Base-by-base conservation (phyloP, 495 filamentous ascomycete genomes). In the Clohesyomyces aquaticus region DNA sequence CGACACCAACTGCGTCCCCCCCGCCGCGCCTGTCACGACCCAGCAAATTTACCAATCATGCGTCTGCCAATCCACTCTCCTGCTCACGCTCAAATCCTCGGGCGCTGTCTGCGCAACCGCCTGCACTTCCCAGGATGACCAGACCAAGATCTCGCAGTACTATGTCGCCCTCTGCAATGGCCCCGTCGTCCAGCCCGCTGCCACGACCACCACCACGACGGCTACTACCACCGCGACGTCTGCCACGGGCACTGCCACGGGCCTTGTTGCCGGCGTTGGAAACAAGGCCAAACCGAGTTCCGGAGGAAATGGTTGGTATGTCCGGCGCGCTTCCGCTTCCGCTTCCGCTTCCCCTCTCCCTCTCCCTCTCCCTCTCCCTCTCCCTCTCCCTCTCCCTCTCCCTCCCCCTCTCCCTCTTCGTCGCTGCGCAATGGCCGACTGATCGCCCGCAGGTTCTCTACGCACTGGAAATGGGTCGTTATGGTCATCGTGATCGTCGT, bases 31-130 rank as follows among this genome's bases (percentile, higher is more conserved):
- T 8, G 71, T 71, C 19, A 71, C 68, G 53, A 61, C 75, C 49
- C 60, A 68, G 59, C 66, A 71, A 19, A 74, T 70, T 62, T 82
- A 81, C 70, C 75, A 80, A 56, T 77, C 77, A 23, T 87, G 84
- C 67, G 83, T 86, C 74, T 87, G 84, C 72, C 74, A 80, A 62
- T 82, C 79, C 12, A 58, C 72, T 11, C 68, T 73, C 38, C 74
- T 85, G 11, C 71, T 70, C 14, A 60, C 68, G 9, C 72, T 84
- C 22, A 72, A 82, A 45, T 66, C 66, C 23, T 81, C 80, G 65
- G 73, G 74, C 49, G 55, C 74, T 19, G 72, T 71, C 48, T 79
- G 79, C 62, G 67, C 76, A 38, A 32, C 73, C 14, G 61, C 71
- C 28, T 79, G 80, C 64, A 58, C 51, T 29, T 51, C 52, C 11